These are phyloP conservation scores for Solanum chiquidenum DNA, from an alignment of 257 asterid genomes.

Conservation along the genomic window DNA sequence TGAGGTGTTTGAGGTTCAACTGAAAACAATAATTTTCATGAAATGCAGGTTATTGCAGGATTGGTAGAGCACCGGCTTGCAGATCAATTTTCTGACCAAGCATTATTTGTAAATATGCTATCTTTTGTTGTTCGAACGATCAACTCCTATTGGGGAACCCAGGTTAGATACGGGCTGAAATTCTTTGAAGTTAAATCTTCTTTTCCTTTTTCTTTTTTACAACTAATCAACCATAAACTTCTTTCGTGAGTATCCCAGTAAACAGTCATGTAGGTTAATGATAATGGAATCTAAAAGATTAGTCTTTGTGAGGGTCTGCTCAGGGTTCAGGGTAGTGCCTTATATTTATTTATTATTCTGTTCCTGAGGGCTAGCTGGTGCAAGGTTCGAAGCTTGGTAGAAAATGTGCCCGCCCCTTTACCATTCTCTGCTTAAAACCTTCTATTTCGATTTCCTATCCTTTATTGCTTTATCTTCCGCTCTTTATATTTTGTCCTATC, in stretches of 20 bases:
- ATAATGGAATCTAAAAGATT: background rate
- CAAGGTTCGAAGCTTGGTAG: background rate
- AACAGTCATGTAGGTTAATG: background rate
- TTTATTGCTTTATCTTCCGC: background rate
- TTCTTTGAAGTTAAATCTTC: background rate
- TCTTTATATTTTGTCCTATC: background rate
- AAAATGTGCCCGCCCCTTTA: background rate
- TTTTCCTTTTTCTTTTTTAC: background rate
- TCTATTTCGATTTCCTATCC: background rate
- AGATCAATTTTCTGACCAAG: slow-evolving; percentile 61
- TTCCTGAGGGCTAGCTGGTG: background rate
- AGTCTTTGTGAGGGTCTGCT: background rate
- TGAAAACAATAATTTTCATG: background rate
- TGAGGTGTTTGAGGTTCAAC: background rate
- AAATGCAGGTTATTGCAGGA: slow-evolving; percentile 74
- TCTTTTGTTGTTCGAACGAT: slow-evolving; percentile 79
- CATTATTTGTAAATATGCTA: slow-evolving; percentile 63
- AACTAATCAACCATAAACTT: background rate
- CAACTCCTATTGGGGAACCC: slow-evolving; percentile 98
- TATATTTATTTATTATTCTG: background rate
- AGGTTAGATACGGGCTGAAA: slow-evolving; percentile 28
- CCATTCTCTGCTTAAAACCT: background rate
- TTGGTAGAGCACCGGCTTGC: slow-evolving; percentile 81
- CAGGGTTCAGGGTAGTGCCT: background rate
- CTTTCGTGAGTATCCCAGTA: background rate